These are phyloP conservation scores for Ettlia oleoabundans DNA, from an alignment of 139 green algal genomes.

Conservation along the genomic window DNA sequence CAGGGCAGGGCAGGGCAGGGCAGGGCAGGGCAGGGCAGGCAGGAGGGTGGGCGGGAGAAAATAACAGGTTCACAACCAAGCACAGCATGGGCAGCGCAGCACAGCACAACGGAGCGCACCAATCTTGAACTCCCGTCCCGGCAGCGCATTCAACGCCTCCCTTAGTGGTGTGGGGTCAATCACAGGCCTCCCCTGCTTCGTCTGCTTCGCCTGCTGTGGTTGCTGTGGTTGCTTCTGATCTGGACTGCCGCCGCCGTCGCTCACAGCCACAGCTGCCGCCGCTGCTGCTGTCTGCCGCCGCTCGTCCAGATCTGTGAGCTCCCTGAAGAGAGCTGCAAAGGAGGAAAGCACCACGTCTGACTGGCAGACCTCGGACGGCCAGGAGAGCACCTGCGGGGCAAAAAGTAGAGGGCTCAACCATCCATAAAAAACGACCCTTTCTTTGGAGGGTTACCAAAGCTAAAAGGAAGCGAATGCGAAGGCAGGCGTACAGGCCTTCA, in stretches of 20 bases:
- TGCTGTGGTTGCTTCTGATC: too few species aligned
- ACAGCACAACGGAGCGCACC: neutral
- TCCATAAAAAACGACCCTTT: too few species aligned
- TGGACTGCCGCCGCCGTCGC: neutral
- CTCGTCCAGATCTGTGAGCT: conserved; percentile 45
- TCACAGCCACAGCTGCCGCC: neutral
- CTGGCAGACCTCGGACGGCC: neutral
- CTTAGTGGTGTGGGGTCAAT: conserved; percentile 59
- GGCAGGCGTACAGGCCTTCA: too few species aligned
- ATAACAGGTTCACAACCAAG: neutral
- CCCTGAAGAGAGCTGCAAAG: conserved; percentile 57
- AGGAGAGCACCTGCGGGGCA: conserved; percentile 9
- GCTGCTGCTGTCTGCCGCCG: neutral
- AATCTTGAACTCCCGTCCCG: conserved; percentile 28
- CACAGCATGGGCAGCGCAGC: neutral
- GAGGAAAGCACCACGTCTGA: conserved; percentile 56
- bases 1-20: neutral
- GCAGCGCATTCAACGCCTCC: conserved; percentile 64
- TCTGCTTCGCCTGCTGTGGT: too few species aligned
- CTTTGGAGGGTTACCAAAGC: too few species aligned
- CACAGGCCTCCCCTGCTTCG: conserved; percentile 18
- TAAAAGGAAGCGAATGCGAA: too few species aligned
- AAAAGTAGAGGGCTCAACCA: too few species aligned
- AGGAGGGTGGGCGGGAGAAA: neutral
- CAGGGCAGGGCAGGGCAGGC: neutral